Base-by-base conservation (phyloP, 371 early-diverging fungal species). In the Apophysomyces sp. region DNA sequence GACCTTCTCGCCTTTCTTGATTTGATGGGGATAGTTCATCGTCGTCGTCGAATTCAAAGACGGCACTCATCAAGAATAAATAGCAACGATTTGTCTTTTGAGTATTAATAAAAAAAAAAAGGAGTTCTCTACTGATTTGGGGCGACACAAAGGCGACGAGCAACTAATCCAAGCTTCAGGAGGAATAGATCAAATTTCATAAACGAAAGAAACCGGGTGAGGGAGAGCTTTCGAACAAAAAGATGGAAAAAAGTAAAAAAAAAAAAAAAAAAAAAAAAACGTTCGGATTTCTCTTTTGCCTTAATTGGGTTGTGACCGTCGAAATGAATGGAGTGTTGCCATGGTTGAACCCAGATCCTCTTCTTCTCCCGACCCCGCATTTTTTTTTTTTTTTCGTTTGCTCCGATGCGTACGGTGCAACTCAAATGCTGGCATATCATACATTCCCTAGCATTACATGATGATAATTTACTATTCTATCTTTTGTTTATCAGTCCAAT, bases 21-120 rank as follows among this genome's bases (percentile, higher is more conserved):
- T 39, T 44, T 16, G 13, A 27, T 6, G 21, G 59, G n/a, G 16
- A 67, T 40, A 28, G 64, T 57, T 44, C 67, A 40, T 58, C 27
- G 37, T 63, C 73, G n/a, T 66, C 71, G 58, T 80, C 80, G 49
- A 80, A 80, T 63, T 73, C 69, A 34, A 80, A 80, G 34, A 80
- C 73, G 3, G 74, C 72, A 60, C 74, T 80, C 80, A 80, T 80
- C 28, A 16, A 37, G 32, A 28, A 58, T 52, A 62, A 28, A 61
- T 58, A 59, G 53, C 27, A 18, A 4, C 29, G 12, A 16, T 54
- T 32, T n/a, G 6, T 55, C 8, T 30, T 30, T 24, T 32, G 13
- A 13, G 13, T 13, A 34, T 11, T 34, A 13, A 34, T 11, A 34
- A 12, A 34, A 1, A 34, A 34, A 34, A 34, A 2, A 34, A 34